phyloP scores from a whole-genome alignment of 371 early-diverging fungal species.

The Mucor mucedo region DNA sequence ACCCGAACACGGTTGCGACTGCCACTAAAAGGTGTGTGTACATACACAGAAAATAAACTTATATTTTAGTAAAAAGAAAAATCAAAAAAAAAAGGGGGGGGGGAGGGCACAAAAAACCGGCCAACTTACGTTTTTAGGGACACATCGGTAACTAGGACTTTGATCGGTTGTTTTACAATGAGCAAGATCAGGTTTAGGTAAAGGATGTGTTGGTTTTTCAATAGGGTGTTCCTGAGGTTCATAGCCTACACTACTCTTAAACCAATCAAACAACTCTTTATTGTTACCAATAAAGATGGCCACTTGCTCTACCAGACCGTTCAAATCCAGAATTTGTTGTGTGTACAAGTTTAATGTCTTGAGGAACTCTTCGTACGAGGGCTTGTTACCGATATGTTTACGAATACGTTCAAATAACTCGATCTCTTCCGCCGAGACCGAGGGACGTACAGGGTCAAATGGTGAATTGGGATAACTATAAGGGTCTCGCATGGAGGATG shows the following conservation, averaged over 20 bases:
- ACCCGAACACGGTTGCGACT: constrained; percentile 77
- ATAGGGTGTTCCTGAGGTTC: constrained; percentile 69
- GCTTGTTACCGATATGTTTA: constrained; percentile 81
- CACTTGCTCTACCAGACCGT: constrained; percentile 84
- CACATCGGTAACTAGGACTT: constrained; percentile 75
- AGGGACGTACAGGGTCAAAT: constrained; percentile 39
- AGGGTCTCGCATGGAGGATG: constrained; percentile 11
- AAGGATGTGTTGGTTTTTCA: constrained; percentile 26
- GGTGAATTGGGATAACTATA: constrained; percentile 23
- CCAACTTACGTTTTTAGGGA: constrained; percentile 68
- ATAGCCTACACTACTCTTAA: constrained; percentile 95
- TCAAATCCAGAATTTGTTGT: constrained; percentile 90
- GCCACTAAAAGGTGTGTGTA: constrained; percentile 44
- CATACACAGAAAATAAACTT: not conserved
- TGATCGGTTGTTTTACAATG: constrained; percentile 51
- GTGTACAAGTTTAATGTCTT: constrained; percentile 96
- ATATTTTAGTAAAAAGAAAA: no score
- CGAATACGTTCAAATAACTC: constrained; percentile 94
- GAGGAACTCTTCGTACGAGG: constrained; percentile 95
- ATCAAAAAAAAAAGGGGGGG: no score
- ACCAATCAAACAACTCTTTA: constrained; percentile 89
- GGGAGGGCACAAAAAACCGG: no score
- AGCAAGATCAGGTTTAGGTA: constrained; percentile 68
- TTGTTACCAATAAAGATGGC: constrained; percentile 78
- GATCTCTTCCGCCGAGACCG: constrained; percentile 75